A percentile compares a stretch with the other conserved stretches of the same genome.
Evolutionary conservation across 306 rosid species (phyloP).

Genomic region (Vigna reflexopilosa): DNA sequence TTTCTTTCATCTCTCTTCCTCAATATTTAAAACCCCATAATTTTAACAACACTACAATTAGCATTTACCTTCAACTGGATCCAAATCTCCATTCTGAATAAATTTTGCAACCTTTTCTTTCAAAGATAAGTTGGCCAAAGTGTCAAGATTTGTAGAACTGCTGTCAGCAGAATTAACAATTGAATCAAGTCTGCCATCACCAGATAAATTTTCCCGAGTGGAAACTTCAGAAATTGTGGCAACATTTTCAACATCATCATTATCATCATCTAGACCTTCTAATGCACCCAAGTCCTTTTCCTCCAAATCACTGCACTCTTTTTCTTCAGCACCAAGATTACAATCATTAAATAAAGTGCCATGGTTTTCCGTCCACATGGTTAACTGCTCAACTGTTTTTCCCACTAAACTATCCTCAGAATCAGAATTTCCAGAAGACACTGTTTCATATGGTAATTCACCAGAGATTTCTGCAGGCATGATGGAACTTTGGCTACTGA

Average conservation of each 20-base stretch:
- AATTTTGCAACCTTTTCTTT: conserved; percentile 78
- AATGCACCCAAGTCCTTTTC: conserved; percentile 43
- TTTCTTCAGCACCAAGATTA: conserved; percentile 32
- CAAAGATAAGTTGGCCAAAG: conserved; percentile 51
- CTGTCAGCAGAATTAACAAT: conserved; percentile 44
- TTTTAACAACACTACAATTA: background rate
- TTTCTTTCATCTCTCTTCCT: background rate
- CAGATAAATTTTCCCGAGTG: conserved; percentile 37
- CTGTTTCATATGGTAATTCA: conserved; percentile 44
- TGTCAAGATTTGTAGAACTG: conserved; percentile 40
- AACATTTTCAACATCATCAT: conserved; percentile 48
- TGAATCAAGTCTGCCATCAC: conserved; percentile 41
- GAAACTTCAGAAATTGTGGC: conserved; percentile 44
- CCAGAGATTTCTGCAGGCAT: conserved; percentile 46
- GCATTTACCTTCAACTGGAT: conserved; percentile 69
- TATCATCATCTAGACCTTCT: conserved; percentile 48
- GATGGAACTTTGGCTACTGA: conserved; percentile 37
- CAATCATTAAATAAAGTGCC: conserved; percentile 41
- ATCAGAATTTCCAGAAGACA: conserved; percentile 41
- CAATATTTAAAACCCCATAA: background rate
- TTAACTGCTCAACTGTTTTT: conserved; percentile 46
- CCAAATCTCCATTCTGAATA: conserved; percentile 82
- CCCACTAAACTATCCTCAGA: conserved; percentile 36
- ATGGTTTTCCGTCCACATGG: conserved; percentile 45
- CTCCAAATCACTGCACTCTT: conserved; percentile 37